These are phyloP conservation scores for Euphorbia tirucalli DNA, from an alignment of 345 rosid species.

Conservation along the genomic window DNA sequence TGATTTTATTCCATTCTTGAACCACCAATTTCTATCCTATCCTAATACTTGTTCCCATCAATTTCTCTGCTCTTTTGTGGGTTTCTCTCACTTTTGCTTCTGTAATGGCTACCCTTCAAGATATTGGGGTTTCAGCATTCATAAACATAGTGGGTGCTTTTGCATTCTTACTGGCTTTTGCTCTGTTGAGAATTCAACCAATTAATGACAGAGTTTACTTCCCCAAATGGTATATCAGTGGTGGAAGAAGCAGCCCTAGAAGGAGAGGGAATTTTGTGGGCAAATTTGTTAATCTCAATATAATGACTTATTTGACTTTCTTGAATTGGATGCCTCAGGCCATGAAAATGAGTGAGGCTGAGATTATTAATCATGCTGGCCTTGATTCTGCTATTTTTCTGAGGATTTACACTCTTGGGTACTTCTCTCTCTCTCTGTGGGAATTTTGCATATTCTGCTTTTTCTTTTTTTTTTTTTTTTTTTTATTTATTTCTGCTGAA, in stretches of 20 bases:
- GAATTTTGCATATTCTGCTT: too few relatives aligned
- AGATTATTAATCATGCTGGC: slow-evolving; percentile 86
- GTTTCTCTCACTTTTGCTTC: neutral
- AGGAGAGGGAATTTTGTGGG: slow-evolving; percentile 54
- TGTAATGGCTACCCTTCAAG: slow-evolving; percentile 79
- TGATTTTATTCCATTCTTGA: neutral
- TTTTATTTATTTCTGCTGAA: too few relatives aligned
- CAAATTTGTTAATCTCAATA: slow-evolving; percentile 78
- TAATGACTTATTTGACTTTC: slow-evolving; percentile 72
- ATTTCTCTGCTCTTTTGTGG: neutral
- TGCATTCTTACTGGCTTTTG: slow-evolving; percentile 84
- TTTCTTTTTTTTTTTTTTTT: too few relatives aligned
- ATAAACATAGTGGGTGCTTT: slow-evolving; percentile 71
- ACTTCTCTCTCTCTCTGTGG: slow-evolving; percentile 7
- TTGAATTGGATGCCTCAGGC: slow-evolving; percentile 99
- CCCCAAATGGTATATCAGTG: slow-evolving; percentile 76
- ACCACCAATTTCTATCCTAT: neutral
- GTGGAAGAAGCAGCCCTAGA: slow-evolving; percentile 69
- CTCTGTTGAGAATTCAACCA: slow-evolving; percentile 80
- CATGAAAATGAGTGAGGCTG: slow-evolving; percentile 71
- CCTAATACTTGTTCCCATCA: neutral
- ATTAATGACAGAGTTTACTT: slow-evolving; percentile 93
- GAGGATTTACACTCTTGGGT: slow-evolving; percentile 93
- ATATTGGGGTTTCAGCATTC: slow-evolving; percentile 83
- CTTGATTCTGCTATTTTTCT: slow-evolving; percentile 92